phyloP scores from a whole-genome alignment of 371 early-diverging fungal genomes.

The Modicella reniformis region DNA sequence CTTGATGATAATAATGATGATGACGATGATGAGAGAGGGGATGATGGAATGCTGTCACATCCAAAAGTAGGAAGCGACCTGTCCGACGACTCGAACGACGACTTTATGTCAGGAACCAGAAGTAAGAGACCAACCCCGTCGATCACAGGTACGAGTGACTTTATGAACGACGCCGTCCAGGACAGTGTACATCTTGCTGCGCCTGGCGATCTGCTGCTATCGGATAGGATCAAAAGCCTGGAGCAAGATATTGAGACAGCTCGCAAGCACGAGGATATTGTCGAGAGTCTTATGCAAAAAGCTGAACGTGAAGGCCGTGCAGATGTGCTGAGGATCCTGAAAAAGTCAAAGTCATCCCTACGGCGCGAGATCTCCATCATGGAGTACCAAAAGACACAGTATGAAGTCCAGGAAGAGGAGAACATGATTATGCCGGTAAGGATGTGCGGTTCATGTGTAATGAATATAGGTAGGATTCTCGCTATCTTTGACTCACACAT shows the following conservation, averaged over 20 bases:
- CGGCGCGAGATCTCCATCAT: slow-evolving; percentile 69
- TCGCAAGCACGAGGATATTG: slow-evolving; percentile 74
- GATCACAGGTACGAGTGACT: background rate
- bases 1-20: slow-evolving; percentile 15
- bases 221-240: slow-evolving; percentile 61
- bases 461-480: no score
- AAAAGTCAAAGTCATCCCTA: slow-evolving; percentile 67
- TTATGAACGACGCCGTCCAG: slow-evolving; percentile 7
- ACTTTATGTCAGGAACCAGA: background rate
- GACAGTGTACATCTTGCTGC: slow-evolving; percentile 69
- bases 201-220: slow-evolving; percentile 76
- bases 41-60: background rate
- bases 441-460: background rate
- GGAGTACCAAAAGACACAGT: slow-evolving; percentile 74
- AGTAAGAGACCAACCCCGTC: background rate
- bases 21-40: background rate
- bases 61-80: background rate
- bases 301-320: slow-evolving; percentile 63
- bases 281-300: slow-evolving; percentile 70
- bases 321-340: slow-evolving; percentile 70
- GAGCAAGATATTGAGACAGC: slow-evolving; percentile 66
- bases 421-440: slow-evolving; percentile 74
- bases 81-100: slow-evolving; percentile 19
- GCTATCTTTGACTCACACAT: no score
- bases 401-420: slow-evolving; percentile 72